These are phyloP conservation scores for Exophiala lecanii-corni DNA, from an alignment of 2,329 filamentous ascomycete genomes.

Conservation along the genomic window DNA sequence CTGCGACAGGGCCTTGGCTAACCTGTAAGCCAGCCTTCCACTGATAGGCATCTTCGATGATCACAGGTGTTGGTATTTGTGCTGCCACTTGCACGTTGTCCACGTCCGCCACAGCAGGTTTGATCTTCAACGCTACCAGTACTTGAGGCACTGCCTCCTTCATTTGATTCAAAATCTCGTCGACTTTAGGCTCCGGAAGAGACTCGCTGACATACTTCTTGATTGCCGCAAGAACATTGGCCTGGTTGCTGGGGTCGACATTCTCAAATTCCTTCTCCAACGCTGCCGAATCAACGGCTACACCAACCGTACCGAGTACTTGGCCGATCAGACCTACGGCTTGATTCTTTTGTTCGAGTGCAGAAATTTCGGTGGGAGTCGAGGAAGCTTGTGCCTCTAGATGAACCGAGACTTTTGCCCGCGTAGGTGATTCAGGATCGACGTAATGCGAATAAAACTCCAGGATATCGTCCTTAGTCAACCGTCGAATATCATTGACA, in stretches of 20 bases:
- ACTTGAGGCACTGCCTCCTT: constrained; percentile 45
- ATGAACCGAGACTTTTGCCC: constrained; percentile 82
- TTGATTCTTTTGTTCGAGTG: constrained; percentile 43
- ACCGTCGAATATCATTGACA: constrained; percentile 64
- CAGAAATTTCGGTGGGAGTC: constrained; percentile 26
- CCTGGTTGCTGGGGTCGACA: constrained; percentile 45
- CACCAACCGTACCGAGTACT: constrained; percentile 45
- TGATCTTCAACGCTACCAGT: constrained; percentile 42
- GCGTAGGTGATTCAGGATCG: constrained; percentile 63
- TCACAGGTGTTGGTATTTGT: constrained; percentile 46
- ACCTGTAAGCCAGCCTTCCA: constrained; percentile 74
- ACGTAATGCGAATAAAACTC: constrained; percentile 75
- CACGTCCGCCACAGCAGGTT: constrained; percentile 30
- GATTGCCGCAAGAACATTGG: constrained; percentile 47
- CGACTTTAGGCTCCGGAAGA: constrained; percentile 47
- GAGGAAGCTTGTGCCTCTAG: constrained; percentile 67
- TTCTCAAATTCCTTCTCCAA: constrained; percentile 38
- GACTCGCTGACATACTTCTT: constrained; percentile 48
- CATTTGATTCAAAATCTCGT: constrained; percentile 47
- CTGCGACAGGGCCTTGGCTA: constrained; percentile 66
- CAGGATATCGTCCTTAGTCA: constrained; percentile 76
- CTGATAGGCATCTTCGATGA: constrained; percentile 72
- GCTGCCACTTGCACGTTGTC: constrained; percentile 30
- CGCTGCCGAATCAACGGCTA: constrained; percentile 36
- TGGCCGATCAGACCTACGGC: constrained; percentile 41